These are phyloP conservation scores for Sarcodon aspratus DNA, from an alignment of 768 basidiomycete species.

Conservation along the genomic window DNA sequence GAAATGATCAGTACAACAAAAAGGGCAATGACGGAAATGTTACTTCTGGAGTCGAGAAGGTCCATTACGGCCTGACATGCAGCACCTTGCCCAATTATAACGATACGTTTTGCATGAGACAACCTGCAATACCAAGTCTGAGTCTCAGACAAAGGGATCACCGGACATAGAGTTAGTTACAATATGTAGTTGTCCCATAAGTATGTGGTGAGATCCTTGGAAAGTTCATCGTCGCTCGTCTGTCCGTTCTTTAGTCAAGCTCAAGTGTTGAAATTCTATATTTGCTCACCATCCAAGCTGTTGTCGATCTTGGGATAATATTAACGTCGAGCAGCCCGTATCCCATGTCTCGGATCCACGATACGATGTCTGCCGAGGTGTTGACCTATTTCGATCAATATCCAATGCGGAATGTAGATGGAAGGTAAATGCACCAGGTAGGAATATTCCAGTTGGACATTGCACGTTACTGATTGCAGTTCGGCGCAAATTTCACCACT, in stretches of 20 bases:
- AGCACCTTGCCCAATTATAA: slow-evolving; percentile 82
- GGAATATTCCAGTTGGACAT: slow-evolving; percentile 70
- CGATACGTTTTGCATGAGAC: slow-evolving; percentile 56
- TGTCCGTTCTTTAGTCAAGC: slow-evolving; percentile 21
- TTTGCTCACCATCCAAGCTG: slow-evolving; percentile 20
- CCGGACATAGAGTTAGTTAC: slow-evolving; percentile 42
- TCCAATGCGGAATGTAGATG: neutral
- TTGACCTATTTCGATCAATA: slow-evolving; percentile 51
- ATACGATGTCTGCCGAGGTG: slow-evolving; percentile 67
- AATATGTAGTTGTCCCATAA: slow-evolving; percentile 96
- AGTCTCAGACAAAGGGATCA: neutral
- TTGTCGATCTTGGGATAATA: slow-evolving; percentile 52
- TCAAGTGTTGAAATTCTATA: neutral
- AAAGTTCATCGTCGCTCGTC: slow-evolving; percentile 16
- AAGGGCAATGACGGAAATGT: slow-evolving; percentile 9
- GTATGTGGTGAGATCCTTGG: slow-evolving; percentile 59
- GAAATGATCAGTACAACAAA: neutral
- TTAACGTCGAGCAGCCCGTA: slow-evolving; percentile 85
- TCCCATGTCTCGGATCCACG: slow-evolving; percentile 57
- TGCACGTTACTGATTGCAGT: slow-evolving; percentile 62
- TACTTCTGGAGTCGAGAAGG: slow-evolving; percentile 63
- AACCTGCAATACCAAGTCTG: slow-evolving; percentile 33
- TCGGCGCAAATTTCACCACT: slow-evolving; percentile 82
- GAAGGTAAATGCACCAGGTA: slow-evolving; percentile 50
- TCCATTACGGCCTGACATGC: slow-evolving; percentile 71